Conservation (phyloP, 352 stramenopile species). For the Phytophthora sp. region DNA sequence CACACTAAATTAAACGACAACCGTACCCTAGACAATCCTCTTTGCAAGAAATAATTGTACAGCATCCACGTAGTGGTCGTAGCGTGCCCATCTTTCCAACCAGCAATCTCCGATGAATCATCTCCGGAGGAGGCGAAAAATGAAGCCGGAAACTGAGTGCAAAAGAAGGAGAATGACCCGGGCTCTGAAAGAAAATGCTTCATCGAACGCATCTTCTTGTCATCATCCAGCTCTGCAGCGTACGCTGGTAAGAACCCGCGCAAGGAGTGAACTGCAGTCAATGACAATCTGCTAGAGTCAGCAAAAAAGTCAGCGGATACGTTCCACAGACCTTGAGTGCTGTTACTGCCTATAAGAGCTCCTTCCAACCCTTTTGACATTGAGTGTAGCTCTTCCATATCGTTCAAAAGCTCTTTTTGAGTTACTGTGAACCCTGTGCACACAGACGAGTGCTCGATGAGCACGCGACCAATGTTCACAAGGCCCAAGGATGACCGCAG, state of each 20-base stretch:
- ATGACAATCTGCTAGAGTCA: constrained; percentile 32
- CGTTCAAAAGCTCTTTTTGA: constrained; percentile 44
- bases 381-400: constrained; percentile 40
- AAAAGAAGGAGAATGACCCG: constrained; percentile 81
- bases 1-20: constrained; percentile 2
- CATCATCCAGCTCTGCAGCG: constrained; percentile 48
- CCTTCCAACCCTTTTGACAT: constrained; percentile 38
- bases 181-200: constrained; percentile 74
- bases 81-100: neutral
- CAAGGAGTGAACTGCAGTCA: constrained; percentile 48
- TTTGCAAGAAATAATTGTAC: constrained; percentile 84
- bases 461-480: constrained; percentile 66
- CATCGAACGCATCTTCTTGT: constrained; percentile 62
- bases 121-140: constrained; percentile 63
- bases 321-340: constrained; percentile 68
- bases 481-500: constrained; percentile 67
- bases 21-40: constrained; percentile 70
- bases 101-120: neutral
- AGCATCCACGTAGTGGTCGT: constrained; percentile 44
- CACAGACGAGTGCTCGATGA: constrained; percentile 63
- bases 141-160: constrained; percentile 55
- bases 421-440: constrained; percentile 59
- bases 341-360: constrained; percentile 52
- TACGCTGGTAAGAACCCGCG: constrained; percentile 68
- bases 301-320: constrained; percentile 60